These are phyloP conservation scores for Dorcoceras hygrometricum DNA, from an alignment of 257 asterid genomes.

Conservation along the genomic window DNA sequence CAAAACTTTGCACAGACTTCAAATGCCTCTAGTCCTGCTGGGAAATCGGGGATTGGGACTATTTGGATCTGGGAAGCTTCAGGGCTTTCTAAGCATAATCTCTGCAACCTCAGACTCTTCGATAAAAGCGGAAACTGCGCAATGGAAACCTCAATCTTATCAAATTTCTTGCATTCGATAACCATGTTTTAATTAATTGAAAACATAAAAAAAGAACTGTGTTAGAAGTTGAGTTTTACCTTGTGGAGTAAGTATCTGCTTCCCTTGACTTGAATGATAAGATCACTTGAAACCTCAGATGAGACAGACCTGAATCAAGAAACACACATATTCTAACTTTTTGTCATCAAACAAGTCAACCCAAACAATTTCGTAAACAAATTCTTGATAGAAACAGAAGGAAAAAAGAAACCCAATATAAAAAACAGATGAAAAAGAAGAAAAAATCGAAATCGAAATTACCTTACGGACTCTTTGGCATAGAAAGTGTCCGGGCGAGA, in stretches of 20 bases:
- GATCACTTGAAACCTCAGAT: slow-evolving; percentile 81
- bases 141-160: slow-evolving; percentile 5
- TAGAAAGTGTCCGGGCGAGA: slow-evolving; percentile 59
- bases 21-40: slow-evolving; percentile 80
- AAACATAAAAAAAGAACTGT: background rate
- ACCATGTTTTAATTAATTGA: background rate
- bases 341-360: slow-evolving; percentile 6
- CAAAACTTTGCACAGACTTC: slow-evolving; percentile 90
- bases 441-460: background rate
- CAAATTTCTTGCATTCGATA: slow-evolving; percentile 1
- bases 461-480: slow-evolving; percentile 57
- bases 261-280: slow-evolving; percentile 68
- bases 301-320: slow-evolving; percentile 65
- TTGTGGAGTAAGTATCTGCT: slow-evolving; percentile 76
- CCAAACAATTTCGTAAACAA: background rate
- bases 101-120: slow-evolving; percentile 64
- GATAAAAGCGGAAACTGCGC: slow-evolving; percentile 88
- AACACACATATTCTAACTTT: background rate
- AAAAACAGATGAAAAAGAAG: background rate
- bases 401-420: background rate
- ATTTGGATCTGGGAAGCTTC: slow-evolving; percentile 55
- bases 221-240: slow-evolving; percentile 36
- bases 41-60: slow-evolving; percentile 70
- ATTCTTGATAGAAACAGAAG: slow-evolving; percentile 8
- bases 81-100: slow-evolving; percentile 50